Percentiles rank a stretch among this genome's conserved stretches.
Conservation (phyloP, 345 rosid species). For the Streptanthus diversifolius region DNA sequence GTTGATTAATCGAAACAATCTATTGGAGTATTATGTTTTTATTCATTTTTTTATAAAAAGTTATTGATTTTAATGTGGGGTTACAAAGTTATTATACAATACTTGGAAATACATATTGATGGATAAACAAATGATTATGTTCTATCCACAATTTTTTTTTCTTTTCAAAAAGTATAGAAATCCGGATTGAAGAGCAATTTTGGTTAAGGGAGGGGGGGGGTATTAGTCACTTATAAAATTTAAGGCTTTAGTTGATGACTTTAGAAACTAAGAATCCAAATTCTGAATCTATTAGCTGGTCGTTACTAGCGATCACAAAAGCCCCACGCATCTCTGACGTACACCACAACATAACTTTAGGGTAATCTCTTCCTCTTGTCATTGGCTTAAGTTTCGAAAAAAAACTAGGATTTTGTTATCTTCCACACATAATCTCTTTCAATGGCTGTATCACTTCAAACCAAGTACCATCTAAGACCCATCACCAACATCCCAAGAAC, state of each 20-base stretch:
- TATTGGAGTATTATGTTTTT: too few relatives aligned
- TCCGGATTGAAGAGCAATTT: neutral
- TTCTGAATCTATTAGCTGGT: neutral
- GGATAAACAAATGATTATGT: too few relatives aligned
- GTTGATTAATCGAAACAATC: too few relatives aligned
- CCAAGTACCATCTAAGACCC: conserved; percentile 39
- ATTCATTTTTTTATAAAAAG: too few relatives aligned
- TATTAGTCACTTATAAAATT: neutral
- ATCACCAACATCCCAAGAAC: conserved; percentile 15
- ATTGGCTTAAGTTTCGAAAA: neutral
- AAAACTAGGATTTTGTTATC: neutral
- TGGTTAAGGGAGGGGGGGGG: neutral
- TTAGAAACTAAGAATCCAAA: neutral
- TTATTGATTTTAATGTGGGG: too few relatives aligned
- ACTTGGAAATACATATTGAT: too few relatives aligned
- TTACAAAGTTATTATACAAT: too few relatives aligned
- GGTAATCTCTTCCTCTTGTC: neutral
- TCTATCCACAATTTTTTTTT: too few relatives aligned
- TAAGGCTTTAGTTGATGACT: neutral
- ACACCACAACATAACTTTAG: conserved; percentile 30
- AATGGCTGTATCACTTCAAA: conserved; percentile 57
- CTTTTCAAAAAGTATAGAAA: neutral
- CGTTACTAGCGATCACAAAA: conserved; percentile 29
- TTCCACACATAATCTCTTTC: conserved; percentile 16
- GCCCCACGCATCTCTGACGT: conserved; percentile 48